A percentile compares a stretch with the other conserved stretches of the same genome.
Evolutionary conservation across 768 basidiomycete species (phyloP).

Genomic region (Paxillus rubicundulus): DNA sequence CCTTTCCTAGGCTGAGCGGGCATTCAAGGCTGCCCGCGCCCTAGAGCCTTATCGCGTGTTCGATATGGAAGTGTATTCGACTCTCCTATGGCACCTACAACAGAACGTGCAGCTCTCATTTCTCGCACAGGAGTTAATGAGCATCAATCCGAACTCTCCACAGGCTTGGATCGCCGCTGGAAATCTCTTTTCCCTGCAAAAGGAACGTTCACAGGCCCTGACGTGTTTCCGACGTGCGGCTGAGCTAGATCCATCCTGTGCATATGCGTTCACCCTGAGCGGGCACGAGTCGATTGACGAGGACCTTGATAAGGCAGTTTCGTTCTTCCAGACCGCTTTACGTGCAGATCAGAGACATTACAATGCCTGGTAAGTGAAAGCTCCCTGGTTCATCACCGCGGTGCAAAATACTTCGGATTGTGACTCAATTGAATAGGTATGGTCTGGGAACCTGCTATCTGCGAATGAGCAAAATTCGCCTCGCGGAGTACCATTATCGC

Average conservation of each 20-base stretch:
- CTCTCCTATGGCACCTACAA: constrained; percentile 92
- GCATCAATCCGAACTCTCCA: constrained; percentile 76
- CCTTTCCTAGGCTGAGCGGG: constrained; percentile 74
- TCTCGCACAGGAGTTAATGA: constrained; percentile 88
- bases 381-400: neutral
- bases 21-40: constrained; percentile 77
- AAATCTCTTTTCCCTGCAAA: constrained; percentile 92
- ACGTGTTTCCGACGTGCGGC: constrained; percentile 92
- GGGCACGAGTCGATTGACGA: constrained; percentile 98
- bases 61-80: constrained; percentile 97
- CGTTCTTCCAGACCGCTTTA: constrained; percentile 89
- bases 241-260: constrained; percentile 84
- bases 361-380: constrained; percentile 85
- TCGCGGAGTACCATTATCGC: constrained; percentile 96
- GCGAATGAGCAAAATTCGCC: constrained; percentile 86
- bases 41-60: constrained; percentile 86
- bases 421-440: constrained; percentile 64
- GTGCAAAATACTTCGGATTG: neutral
- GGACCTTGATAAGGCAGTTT: constrained; percentile 87
- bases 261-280: constrained; percentile 94
- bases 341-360: constrained; percentile 92
- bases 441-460: constrained; percentile 97
- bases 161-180: constrained; percentile 97
- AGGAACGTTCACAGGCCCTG: constrained; percentile 89
- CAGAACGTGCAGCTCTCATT: constrained; percentile 82